A percentile compares a stretch with the other conserved stretches of the same genome.
Evolutionary conservation across 345 rosid genomes (phyloP).

Genomic region (Cochlearia excelsa): DNA sequence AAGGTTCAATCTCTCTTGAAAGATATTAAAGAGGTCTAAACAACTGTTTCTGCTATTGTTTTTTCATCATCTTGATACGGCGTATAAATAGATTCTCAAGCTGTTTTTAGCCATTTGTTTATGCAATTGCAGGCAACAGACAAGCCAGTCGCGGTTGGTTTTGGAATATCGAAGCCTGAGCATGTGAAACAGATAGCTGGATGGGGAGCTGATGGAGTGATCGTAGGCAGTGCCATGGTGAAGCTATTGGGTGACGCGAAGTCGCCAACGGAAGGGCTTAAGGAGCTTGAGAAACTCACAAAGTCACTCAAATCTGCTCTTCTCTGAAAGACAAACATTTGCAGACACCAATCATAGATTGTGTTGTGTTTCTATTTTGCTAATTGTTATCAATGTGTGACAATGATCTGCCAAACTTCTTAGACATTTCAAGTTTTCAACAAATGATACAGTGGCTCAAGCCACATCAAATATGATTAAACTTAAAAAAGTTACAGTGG

Average conservation of each 20-base stretch:
- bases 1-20: slow-evolving; percentile 61
- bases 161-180: slow-evolving; percentile 80
- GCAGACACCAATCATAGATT: neutral
- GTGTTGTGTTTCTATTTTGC: too few species aligned
- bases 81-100: slow-evolving; percentile 7
- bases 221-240: slow-evolving; percentile 87
- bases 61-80: neutral
- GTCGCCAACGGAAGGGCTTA: slow-evolving; percentile 71
- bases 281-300: slow-evolving; percentile 59
- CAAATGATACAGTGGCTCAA: too few species aligned
- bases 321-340: slow-evolving; percentile 33
- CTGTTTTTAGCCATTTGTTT: neutral
- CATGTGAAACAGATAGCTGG: slow-evolving; percentile 70
- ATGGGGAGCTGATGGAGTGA: slow-evolving; percentile 92
- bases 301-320: slow-evolving; percentile 73
- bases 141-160: slow-evolving; percentile 82
- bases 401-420: too few species aligned
- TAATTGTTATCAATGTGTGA: too few species aligned
- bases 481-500: too few species aligned
- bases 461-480: too few species aligned
- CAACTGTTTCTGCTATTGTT: neutral
- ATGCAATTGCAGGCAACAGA: slow-evolving; percentile 45
- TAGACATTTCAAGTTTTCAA: too few species aligned
- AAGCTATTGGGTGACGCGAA: slow-evolving; percentile 68
- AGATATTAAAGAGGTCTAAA: slow-evolving; percentile 56